Base-by-base conservation (phyloP, 192 early-diverging fungal genomes). In the Entomortierella beljakovae region DNA sequence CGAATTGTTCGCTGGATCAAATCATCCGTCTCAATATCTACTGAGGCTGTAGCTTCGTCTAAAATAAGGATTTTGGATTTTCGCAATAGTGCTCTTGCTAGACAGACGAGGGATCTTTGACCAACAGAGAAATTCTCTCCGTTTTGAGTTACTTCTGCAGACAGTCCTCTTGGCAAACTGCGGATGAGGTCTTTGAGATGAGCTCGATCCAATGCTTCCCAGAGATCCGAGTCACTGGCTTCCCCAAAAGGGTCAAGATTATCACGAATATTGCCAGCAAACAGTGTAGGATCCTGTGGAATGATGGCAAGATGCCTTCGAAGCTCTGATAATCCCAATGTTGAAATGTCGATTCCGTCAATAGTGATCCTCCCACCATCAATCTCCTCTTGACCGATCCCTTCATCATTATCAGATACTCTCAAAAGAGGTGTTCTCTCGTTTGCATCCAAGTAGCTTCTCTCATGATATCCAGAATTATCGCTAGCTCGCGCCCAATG, bases 1-100 rank as follows among this genome's bases (percentile, higher is more conserved):
- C 91, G 85, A 57, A 98, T 95, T 0, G 95, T 93, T 22, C 82
- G 73, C 85, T 98, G 97, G 76, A 98, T 97, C 25, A 84, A 81
- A 29, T 86, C 85, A 64, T 97, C 97, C 0, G 94, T 96, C 51
- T 88, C 84, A 64, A 91, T 89, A 77, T 98, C 97, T 0, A 98
- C 91, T 71, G 75, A 81, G 0, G 86, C 79, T 9, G 83, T 83
- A 15, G 81, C 75, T 65, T 85, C 83, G 22, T 85, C 83, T 66
- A 85, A 54, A 13, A 85, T 34, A 13, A 82, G 59, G 52, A 82
- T 61, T 31, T 76, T 88, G 34, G 89, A 83, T 26, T 87, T 80
- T 61, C 87, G 81, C 13, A 94, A 72, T 15, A 93, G 64, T 0
- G 92, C 92, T 15, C 92, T 85, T 1, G 92, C 92, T 33, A 93